These are phyloP conservation scores for Globisporangium nodosum DNA, from an alignment of 352 stramenopile species.

Conservation along the genomic window DNA sequence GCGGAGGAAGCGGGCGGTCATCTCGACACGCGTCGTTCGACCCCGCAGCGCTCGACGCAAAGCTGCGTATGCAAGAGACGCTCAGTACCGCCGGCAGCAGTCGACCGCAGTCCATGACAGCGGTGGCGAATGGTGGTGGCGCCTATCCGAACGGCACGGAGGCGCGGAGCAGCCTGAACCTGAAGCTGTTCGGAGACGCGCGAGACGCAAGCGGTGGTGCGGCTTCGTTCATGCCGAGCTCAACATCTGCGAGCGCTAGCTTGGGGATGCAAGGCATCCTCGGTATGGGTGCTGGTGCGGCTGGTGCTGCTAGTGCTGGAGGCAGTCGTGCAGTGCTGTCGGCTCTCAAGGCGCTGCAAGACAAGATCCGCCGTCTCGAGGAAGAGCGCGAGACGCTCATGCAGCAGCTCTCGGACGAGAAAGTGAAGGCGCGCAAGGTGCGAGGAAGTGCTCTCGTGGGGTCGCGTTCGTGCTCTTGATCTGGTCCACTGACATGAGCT, in stretches of 20 bases:
- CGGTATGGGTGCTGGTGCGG: neutral
- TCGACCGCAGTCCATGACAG: slow-evolving; percentile 16
- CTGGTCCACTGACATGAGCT: neutral
- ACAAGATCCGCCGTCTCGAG: slow-evolving; percentile 71
- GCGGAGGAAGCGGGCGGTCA: neutral
- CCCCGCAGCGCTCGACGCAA: slow-evolving; percentile 9
- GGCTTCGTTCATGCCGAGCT: neutral
- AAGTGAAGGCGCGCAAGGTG: slow-evolving; percentile 48
- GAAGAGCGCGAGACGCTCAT: slow-evolving; percentile 50
- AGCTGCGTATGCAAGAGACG: slow-evolving; percentile 9
- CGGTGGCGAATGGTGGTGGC: neutral
- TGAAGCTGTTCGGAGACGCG: slow-evolving; percentile 21
- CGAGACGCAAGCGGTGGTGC: neutral
- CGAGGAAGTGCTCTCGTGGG: neutral
- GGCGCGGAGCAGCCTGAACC: slow-evolving; percentile 21
- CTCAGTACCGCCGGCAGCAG: neutral
- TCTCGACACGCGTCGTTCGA: slow-evolving; percentile 20
- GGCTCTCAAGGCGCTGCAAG: slow-evolving; percentile 70
- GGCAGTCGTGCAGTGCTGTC: slow-evolving; percentile 65
- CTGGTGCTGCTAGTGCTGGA: slow-evolving; percentile 15
- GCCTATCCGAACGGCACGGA: neutral
- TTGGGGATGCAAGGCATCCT: slow-evolving; percentile 8
- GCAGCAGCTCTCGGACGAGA: slow-evolving; percentile 56
- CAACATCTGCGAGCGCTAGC: slow-evolving; percentile 1
- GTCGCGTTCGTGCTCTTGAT: neutral